Conservation (phyloP, 208 protist genomes). For the Trypanosoma melophagium region DNA sequence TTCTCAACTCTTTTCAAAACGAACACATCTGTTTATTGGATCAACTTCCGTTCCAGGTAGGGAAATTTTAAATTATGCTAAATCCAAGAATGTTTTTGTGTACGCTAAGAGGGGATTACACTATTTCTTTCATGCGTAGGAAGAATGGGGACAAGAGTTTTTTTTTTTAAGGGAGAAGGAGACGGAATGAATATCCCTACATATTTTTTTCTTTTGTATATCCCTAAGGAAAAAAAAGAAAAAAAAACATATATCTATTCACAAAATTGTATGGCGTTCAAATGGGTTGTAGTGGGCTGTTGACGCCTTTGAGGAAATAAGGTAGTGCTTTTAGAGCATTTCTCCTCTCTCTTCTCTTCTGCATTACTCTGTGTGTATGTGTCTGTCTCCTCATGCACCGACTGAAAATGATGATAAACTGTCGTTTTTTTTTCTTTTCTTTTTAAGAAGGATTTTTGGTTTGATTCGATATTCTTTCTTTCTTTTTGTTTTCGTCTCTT, state of each 20-base stretch:
- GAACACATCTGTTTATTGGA: slow-evolving; percentile 75
- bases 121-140: slow-evolving; percentile 69
- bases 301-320: no score
- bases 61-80: slow-evolving; percentile 81
- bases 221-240: no score
- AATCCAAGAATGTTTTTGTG: slow-evolving; percentile 78
- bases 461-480: neutral
- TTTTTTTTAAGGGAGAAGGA: no score
- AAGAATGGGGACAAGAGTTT: neutral
- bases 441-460: no score
- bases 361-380: neutral
- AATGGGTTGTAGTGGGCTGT: no score
- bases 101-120: slow-evolving; percentile 71
- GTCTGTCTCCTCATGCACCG: neutral
- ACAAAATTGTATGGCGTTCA: no score
- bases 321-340: no score
- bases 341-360: neutral
- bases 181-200: neutral
- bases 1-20: slow-evolving; percentile 46
- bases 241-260: no score
- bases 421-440: no score
- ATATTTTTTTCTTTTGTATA: no score
- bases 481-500: neutral
- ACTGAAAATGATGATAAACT: no score
- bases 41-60: slow-evolving; percentile 54